A percentile compares a stretch with the other conserved stretches of the same genome.
Evolutionary conservation across 176 grass and related monocot genomes (phyloP).

Genomic region (Juncus inflexus): DNA sequence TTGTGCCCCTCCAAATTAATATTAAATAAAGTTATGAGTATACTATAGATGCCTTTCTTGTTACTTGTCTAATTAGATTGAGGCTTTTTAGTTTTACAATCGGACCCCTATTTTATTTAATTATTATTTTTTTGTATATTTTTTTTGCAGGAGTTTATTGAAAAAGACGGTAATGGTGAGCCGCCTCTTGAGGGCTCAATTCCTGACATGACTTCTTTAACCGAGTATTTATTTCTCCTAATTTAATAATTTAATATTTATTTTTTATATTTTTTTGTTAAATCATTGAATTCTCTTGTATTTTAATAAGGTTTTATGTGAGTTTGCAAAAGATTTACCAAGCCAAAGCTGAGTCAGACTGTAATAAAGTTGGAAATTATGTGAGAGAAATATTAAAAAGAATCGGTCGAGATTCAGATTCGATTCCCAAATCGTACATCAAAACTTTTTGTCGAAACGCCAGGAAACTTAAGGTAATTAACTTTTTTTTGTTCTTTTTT

Average conservation of each 20-base stretch:
- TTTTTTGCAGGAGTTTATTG: conserved; percentile 75
- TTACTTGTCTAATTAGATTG: too few relatives aligned
- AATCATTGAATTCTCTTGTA: conserved; percentile 11
- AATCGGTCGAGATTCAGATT: conserved; percentile 68
- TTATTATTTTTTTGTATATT: conserved; percentile 19
- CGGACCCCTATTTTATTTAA: neutral
- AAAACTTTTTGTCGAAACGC: conserved; percentile 90
- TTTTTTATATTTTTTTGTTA: neutral
- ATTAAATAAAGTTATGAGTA: too few relatives aligned
- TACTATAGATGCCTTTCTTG: too few relatives aligned
- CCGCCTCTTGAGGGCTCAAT: conserved; percentile 90
- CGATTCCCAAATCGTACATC: conserved; percentile 73
- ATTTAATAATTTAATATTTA: conserved; percentile 7
- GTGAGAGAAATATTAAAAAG: conserved; percentile 70
- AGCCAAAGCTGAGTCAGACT: conserved; percentile 82
- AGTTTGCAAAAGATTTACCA: conserved; percentile 94
- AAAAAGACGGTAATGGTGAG: conserved; percentile 74
- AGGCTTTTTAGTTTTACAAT: conserved; percentile 14
- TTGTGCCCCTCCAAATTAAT: too few relatives aligned
- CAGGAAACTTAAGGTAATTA: conserved; percentile 70
- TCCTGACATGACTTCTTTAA: conserved; percentile 97
- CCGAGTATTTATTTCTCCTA: conserved; percentile 59
- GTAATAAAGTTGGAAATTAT: conserved; percentile 46
- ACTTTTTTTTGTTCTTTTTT: conserved; percentile 12
- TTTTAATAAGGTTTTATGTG: conserved; percentile 65